Percentiles rank a stretch among this genome's conserved stretches.
These are phyloP conservation scores for Aspergillus steynii DNA, from an alignment of 495 filamentous ascomycete genomes.

Conservation along the genomic window DNA sequence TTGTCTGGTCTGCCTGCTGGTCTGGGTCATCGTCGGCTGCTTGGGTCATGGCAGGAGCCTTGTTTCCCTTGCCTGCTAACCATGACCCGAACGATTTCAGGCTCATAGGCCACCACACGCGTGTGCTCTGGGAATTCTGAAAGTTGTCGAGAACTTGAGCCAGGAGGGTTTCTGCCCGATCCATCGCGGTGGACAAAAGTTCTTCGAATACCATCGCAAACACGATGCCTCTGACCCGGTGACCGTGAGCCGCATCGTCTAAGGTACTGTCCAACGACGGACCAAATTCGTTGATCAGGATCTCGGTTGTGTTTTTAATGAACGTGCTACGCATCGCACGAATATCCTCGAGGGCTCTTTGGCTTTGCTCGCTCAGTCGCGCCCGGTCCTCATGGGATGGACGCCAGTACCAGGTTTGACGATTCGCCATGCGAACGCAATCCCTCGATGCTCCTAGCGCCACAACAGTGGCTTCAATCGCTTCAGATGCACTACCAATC, in stretches of 20 bases:
- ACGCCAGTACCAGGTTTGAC: background rate
- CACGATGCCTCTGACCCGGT: conserved; percentile 14
- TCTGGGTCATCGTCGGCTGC: conserved; percentile 22
- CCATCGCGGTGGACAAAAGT: conserved; percentile 18
- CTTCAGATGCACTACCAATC: background rate
- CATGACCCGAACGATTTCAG: conserved; percentile 20
- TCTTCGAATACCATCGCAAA: conserved; percentile 28
- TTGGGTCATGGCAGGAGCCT: conserved; percentile 17
- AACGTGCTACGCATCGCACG: conserved; percentile 4
- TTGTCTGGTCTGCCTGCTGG: conserved; percentile 14
- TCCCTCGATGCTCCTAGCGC: background rate
- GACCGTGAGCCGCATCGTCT: background rate
- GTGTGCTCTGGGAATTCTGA: conserved; percentile 11
- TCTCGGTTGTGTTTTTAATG: conserved; percentile 17
- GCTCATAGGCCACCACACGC: conserved; percentile 21
- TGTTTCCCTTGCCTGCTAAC: conserved; percentile 16
- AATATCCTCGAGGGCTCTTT: background rate
- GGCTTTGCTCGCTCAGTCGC: background rate
- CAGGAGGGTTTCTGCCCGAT: conserved; percentile 18
- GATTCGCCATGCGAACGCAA: background rate
- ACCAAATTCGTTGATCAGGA: conserved; percentile 10
- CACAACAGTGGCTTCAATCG: background rate
- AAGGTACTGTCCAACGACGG: background rate
- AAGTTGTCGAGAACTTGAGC: conserved; percentile 10
- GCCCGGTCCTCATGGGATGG: background rate